Evolutionary conservation across 2,329 filamentous ascomycete genomes (phyloP), one percentile per base, ranked within the genome.

Genomic region (Cladorrhinum sp.): DNA sequence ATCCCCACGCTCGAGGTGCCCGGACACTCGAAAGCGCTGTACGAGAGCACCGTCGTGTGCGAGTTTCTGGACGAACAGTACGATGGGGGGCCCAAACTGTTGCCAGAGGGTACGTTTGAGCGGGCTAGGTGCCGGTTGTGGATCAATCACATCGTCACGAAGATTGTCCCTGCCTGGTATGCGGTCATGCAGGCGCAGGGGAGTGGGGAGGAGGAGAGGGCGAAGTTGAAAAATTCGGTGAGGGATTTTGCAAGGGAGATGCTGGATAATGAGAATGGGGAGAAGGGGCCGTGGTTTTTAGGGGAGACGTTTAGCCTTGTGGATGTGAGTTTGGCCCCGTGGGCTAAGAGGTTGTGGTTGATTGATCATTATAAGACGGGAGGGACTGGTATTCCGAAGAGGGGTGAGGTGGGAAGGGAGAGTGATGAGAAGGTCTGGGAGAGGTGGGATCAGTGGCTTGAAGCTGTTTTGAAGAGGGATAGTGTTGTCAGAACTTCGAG

Each of bases 1-100:
- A 87, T 93, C 1, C 91, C 90, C 0, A 92, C 89, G 0, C 78
- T 93, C 1, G 80, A 75, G 1, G 79, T 85, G 12, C 78, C 78
- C 0, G 65, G 72, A 38, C 72, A 38, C 7, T 2, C 72, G 59
- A 86, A 85, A 69, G 84, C 88, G 0, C 77, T 93, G 6, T 92
- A 89, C 67, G 89, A 93, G 72, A 90, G 86, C 68, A 84, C 79
- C 7, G 83, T 93, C 51, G 80, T 93, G 38, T 87, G 85, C 73
- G 89, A 92, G 71, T 93, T 90, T 65, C 78, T 93, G 1, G 86
- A 93, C 64, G 89, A 93, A 63, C 85, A 84, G 0, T 92, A 85
- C 62, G 76, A 80, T 0, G 77, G 80, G 69, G 77, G 77, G 0
- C 79, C 78, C 1, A 71, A 74, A 1, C 72, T 93, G 3, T 74